A percentile compares a stretch with the other conserved stretches of the same genome.
phyloP scores from a whole-genome alignment of 129 eudicot genomes.

The Tanacetum coccineum region DNA sequence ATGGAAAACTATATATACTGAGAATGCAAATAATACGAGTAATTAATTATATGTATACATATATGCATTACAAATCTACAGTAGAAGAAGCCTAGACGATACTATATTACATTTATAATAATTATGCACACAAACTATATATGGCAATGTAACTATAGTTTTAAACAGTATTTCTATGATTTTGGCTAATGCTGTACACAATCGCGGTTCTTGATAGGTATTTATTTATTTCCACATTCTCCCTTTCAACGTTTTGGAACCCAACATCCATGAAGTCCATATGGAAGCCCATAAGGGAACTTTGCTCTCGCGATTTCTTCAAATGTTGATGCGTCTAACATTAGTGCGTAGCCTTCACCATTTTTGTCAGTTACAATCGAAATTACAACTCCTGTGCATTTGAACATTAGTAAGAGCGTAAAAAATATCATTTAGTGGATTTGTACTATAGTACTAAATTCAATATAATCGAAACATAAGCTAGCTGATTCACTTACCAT shows the following conservation, averaged over 20 bases:
- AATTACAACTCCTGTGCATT: conserved; percentile 69
- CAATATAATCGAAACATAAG: not conserved
- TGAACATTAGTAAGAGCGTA: not conserved
- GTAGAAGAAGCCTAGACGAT: conserved; percentile 15
- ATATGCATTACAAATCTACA: conserved; percentile 1
- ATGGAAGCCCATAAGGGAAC: conserved; percentile 97
- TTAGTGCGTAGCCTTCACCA: conserved; percentile 82
- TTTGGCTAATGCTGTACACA: not conserved
- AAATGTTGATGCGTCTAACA: conserved; percentile 71
- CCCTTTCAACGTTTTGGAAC: conserved; percentile 53
- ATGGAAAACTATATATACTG: no score
- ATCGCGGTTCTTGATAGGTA: not conserved
- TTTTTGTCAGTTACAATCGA: conserved; percentile 81
- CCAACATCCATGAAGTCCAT: conserved; percentile 99
- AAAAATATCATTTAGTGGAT: not conserved
- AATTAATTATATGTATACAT: not conserved
- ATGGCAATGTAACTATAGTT: not conserved
- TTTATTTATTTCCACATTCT: not conserved
- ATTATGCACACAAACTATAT: conserved; percentile 22
- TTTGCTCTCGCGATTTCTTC: conserved; percentile 97
- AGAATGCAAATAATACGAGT: no score
- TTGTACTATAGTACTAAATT: not conserved
- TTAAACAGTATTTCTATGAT: conserved; percentile 2
- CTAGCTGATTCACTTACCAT: conserved; percentile 45
- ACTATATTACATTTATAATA: not conserved